Evolutionary conservation across 139 green algal genomes (phyloP).

Genomic region (Picochlorum sp.): DNA sequence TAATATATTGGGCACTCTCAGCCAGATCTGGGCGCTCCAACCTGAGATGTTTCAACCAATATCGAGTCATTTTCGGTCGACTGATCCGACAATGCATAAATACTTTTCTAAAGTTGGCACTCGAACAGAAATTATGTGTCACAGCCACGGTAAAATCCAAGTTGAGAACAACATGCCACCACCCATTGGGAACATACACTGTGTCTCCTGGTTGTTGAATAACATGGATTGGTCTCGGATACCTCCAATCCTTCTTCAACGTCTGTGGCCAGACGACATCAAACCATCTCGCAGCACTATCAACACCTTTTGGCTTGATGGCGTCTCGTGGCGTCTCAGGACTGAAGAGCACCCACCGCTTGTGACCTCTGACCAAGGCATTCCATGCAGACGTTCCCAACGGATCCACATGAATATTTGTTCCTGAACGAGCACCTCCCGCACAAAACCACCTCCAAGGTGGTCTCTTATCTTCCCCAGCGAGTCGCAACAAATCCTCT

Average conservation of each 20-base stretch:
- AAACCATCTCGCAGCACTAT: conserved; percentile 80
- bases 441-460: conserved; percentile 62
- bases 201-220: conserved; percentile 65
- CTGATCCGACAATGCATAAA: conserved; percentile 52
- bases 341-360: conserved; percentile 75
- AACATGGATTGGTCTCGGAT: conserved; percentile 37
- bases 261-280: conserved; percentile 50
- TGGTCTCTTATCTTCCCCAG: conserved; percentile 66
- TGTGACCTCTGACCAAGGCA: conserved; percentile 55
- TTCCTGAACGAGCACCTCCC: conserved; percentile 57
- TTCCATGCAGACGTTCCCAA: conserved; percentile 83
- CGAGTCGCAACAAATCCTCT: conserved; percentile 72
- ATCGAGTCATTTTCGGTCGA: conserved; percentile 65
- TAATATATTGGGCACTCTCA: conserved; percentile 24
- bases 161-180: conserved; percentile 77
- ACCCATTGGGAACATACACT: conserved; percentile 65
- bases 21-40: conserved; percentile 53
- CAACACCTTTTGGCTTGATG: conserved; percentile 53
- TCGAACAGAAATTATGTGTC: conserved; percentile 64
- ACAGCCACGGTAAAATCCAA: conserved; percentile 67
- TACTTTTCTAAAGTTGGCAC: conserved; percentile 60
- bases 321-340: conserved; percentile 36
- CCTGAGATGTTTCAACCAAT: conserved; percentile 50
- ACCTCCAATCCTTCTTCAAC: conserved; percentile 36
- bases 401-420: conserved; percentile 70